phyloP scores from a whole-genome alignment of 495 filamentous ascomycete genomes.

The Astrothelium macrocarpum region DNA sequence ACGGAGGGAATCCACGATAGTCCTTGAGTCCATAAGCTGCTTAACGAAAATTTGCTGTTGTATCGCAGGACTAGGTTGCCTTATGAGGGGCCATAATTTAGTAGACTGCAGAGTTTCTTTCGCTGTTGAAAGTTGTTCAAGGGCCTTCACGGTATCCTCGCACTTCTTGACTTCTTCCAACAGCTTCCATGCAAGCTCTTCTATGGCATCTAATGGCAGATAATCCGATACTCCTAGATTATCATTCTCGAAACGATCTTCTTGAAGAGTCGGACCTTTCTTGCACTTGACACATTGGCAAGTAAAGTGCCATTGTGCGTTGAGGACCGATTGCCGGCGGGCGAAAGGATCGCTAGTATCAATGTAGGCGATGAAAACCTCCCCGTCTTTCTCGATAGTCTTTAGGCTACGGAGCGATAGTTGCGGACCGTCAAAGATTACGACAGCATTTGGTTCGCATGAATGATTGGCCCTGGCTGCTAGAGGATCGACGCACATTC shows the following conservation, averaged over 20 bases:
- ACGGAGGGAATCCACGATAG: constrained; percentile 7
- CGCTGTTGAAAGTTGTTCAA: neutral
- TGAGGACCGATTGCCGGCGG: constrained; percentile 43
- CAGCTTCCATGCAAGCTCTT: neutral
- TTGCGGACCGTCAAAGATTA: constrained; percentile 48
- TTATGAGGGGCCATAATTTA: constrained; percentile 18
- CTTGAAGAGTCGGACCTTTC: constrained; percentile 20
- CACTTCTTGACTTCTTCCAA: constrained; percentile 1
- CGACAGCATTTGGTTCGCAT: constrained; percentile 57
- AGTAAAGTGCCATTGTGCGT: constrained; percentile 53
- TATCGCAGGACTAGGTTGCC: constrained; percentile 24
- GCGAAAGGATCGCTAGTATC: constrained; percentile 46
- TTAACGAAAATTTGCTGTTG: constrained; percentile 26
- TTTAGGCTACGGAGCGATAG: constrained; percentile 35
- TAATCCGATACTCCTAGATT: neutral
- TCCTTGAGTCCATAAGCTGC: neutral
- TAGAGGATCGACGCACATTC: constrained; percentile 50
- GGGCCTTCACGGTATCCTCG: constrained; percentile 8
- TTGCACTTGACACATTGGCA: constrained; percentile 52
- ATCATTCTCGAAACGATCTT: constrained; percentile 20
- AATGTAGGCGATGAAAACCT: constrained; percentile 61
- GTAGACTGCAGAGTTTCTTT: constrained; percentile 6
- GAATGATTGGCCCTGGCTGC: constrained; percentile 58
- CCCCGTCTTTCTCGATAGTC: constrained; percentile 44
- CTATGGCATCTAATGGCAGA: neutral